Evolutionary conservation across 305 asterid genomes (phyloP).

Genomic region (Fraxinus sp.): DNA sequence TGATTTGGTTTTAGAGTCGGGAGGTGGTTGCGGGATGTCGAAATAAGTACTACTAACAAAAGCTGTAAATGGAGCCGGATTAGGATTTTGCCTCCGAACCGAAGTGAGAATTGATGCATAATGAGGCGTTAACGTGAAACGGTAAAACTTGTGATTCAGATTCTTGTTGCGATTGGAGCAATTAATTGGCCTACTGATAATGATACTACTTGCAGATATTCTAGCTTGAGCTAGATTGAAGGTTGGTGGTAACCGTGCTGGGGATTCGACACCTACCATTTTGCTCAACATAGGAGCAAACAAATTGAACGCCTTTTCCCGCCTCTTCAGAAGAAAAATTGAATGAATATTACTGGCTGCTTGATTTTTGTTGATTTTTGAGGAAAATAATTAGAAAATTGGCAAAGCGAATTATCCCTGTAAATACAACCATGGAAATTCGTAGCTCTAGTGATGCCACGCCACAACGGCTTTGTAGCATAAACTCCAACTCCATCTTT

Average conservation of each 20-base stretch:
- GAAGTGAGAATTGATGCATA: constrained; percentile 21
- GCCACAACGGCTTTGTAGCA: constrained; percentile 1
- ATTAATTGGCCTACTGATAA: constrained; percentile 12
- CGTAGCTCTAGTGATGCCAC: neutral
- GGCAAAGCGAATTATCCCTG: too few species aligned
- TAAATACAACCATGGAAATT: too few species aligned
- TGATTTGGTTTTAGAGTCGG: constrained; percentile 24
- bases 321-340: too few species aligned
- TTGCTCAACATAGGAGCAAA: too few species aligned
- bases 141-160: constrained; percentile 21
- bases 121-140: constrained; percentile 21
- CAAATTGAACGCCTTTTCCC: too few species aligned
- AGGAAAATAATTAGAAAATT: too few species aligned
- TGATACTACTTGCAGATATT: constrained; percentile 7
- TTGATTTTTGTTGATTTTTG: too few species aligned
- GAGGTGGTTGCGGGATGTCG: constrained; percentile 32
- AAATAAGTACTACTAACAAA: constrained; percentile 24
- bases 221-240: constrained; percentile 21
- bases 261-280: too few species aligned
- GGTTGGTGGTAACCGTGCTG: constrained; percentile 4
- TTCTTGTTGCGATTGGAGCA: constrained; percentile 7
- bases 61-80: constrained; percentile 26
- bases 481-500: too few species aligned
- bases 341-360: too few species aligned
- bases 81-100: constrained; percentile 7